These are phyloP conservation scores for Sphagnum magellanicum DNA, from an alignment of 228 moss, liverwort and hornwort genomes.

Conservation along the genomic window DNA sequence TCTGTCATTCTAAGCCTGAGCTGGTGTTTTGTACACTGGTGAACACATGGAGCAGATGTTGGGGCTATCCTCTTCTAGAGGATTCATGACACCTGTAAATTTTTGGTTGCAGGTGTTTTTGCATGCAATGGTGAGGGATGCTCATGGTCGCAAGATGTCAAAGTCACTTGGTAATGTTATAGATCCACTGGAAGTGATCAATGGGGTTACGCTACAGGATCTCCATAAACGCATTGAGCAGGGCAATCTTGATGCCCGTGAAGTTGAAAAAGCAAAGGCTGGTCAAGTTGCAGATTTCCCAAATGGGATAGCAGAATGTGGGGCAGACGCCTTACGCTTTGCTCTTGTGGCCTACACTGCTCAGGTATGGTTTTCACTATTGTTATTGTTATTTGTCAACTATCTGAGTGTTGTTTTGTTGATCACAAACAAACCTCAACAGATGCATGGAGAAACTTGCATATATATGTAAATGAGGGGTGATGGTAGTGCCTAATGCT, in stretches of 20 bases:
- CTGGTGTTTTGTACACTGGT: no score
- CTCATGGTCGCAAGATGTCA: conserved; percentile 96
- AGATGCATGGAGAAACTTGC: not conserved
- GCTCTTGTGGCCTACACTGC: conserved; percentile 80
- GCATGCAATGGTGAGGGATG: conserved; percentile 93
- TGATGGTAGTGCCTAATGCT: no score
- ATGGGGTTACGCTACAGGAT: conserved; percentile 68
- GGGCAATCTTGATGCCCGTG: conserved; percentile 80
- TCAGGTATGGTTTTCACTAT: conserved; percentile 26
- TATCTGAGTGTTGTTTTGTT: not conserved
- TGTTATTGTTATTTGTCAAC: no score
- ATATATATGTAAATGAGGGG: not conserved
- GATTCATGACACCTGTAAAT: no score
- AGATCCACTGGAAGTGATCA: conserved; percentile 72
- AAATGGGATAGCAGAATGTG: conserved; percentile 82
- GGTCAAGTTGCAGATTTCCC: conserved; percentile 76
- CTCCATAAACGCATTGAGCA: conserved; percentile 68
- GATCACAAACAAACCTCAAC: not conserved
- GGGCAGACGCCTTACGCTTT: conserved; percentile 94
- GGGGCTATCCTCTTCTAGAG: no score
- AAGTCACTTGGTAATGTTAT: conserved; percentile 89
- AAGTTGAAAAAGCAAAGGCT: conserved; percentile 77
- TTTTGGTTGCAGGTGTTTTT: conserved; percentile 53
- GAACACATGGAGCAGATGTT: no score
- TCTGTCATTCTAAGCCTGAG: no score